phyloP scores from a whole-genome alignment of 805 yeast species.

The Yamadazyma philogaea region DNA sequence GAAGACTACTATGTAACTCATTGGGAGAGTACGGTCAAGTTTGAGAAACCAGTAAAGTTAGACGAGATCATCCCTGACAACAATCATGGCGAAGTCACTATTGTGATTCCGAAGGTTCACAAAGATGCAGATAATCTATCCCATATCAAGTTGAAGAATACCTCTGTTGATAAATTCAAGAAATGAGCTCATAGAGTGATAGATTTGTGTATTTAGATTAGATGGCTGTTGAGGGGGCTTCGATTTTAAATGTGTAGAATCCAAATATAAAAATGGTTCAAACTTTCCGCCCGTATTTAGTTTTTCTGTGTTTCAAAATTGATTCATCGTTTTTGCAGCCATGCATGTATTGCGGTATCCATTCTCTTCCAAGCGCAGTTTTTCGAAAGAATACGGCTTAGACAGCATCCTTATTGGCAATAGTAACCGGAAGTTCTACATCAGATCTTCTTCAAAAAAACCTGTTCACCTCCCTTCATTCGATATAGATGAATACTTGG shows the following conservation, averaged over 20 bases:
- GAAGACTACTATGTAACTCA: constrained; percentile 15
- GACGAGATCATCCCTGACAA: constrained; percentile 22
- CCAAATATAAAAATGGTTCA: no score
- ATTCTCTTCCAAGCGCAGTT: neutral
- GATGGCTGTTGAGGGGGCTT: no score
- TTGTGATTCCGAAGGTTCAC: constrained; percentile 21
- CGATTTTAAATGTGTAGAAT: no score
- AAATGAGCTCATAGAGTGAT: no score
- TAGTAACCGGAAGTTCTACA: neutral
- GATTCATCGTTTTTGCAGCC: constrained; percentile 6
- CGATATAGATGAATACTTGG: constrained; percentile 1
- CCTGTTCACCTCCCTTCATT: constrained; percentile 4
- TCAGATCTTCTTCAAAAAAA: neutral
- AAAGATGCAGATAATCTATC: constrained; percentile 10
- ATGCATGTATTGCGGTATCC: neutral
- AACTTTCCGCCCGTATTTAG: no score
- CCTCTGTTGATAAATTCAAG: constrained; percentile 14
- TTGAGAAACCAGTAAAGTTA: constrained; percentile 22
- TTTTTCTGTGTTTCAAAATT: no score
- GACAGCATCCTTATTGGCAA: neutral
- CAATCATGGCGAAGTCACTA: constrained; percentile 18
- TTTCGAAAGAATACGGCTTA: neutral
- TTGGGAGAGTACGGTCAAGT: constrained; percentile 19
- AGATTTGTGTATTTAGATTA: no score
- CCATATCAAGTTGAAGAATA: constrained; percentile 15